Conservation (phyloP, 179 eudicot genomes). For the Pouteria campechiana region DNA sequence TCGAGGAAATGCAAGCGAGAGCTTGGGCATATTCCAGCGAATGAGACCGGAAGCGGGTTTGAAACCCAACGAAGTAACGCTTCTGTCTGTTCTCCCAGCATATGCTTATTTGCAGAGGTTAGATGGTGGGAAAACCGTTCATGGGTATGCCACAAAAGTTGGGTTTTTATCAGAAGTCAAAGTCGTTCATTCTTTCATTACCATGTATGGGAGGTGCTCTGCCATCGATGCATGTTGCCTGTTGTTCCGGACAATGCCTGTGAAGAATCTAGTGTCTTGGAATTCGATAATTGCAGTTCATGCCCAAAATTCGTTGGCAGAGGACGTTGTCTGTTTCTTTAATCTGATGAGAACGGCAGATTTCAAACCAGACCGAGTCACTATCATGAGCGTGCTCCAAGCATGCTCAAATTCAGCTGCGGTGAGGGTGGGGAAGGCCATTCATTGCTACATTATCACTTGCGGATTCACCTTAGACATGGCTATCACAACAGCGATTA, state of each 20-base stretch:
- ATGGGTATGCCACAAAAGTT: slow-evolving; percentile 19
- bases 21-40: slow-evolving; percentile 16
- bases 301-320: slow-evolving; percentile 15
- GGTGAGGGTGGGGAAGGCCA: slow-evolving; percentile 11
- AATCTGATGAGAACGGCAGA: slow-evolving; percentile 21
- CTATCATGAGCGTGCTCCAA: slow-evolving; percentile 25
- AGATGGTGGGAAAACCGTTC: slow-evolving; percentile 16
- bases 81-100: slow-evolving; percentile 20
- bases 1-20: slow-evolving; percentile 6
- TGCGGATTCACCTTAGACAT: slow-evolving; percentile 20
- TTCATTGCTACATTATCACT: slow-evolving; percentile 19
- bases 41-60: slow-evolving; percentile 16
- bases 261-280: slow-evolving; percentile 27
- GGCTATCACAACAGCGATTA: slow-evolving; percentile 18
- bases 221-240: slow-evolving; percentile 10
- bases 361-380: slow-evolving; percentile 23
- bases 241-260: slow-evolving; percentile 17
- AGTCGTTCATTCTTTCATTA: slow-evolving; percentile 27
- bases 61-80: slow-evolving; percentile 27
- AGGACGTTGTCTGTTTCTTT: slow-evolving; percentile 11
- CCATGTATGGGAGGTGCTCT: slow-evolving; percentile 34
- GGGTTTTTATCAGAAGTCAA: slow-evolving; percentile 16
- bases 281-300: slow-evolving; percentile 23
- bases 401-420: slow-evolving; percentile 21
- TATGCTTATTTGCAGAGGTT: slow-evolving; percentile 10